Percentiles rank a stretch among this genome's conserved stretches.
These are phyloP conservation scores for Hypoxylon cercidicola DNA, from an alignment of 495 filamentous ascomycete genomes.

Conservation along the genomic window DNA sequence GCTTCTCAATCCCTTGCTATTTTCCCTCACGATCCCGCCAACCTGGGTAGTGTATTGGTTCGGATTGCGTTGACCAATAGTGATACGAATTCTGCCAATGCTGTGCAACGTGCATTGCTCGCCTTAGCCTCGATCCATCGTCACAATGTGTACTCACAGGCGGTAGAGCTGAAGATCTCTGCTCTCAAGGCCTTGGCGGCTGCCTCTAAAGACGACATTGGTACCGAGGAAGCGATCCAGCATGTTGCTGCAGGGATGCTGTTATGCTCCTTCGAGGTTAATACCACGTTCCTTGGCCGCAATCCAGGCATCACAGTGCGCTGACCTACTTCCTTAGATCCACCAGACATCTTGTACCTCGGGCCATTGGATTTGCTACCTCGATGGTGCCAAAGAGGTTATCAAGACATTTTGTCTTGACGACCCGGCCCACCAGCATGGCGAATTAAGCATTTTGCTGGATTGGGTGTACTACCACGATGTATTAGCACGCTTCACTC, in stretches of 20 bases:
- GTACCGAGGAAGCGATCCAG: slow-evolving; percentile 44
- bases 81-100: slow-evolving; percentile 33
- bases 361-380: slow-evolving; percentile 41
- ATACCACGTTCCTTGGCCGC: not conserved
- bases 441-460: slow-evolving; percentile 43
- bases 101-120: slow-evolving; percentile 43
- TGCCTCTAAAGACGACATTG: slow-evolving; percentile 17
- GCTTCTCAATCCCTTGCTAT: slow-evolving; percentile 42
- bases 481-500: slow-evolving; percentile 48
- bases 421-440: slow-evolving; percentile 20
- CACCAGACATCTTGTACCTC: slow-evolving; percentile 39
- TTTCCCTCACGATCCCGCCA: slow-evolving; percentile 36
- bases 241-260: slow-evolving; percentile 53
- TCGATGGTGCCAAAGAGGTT: slow-evolving; percentile 40
- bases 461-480: slow-evolving; percentile 54
- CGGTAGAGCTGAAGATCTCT: slow-evolving; percentile 46
- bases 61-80: slow-evolving; percentile 38
- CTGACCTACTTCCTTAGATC: slow-evolving; percentile 8
- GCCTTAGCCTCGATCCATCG: slow-evolving; percentile 48
- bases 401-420: slow-evolving; percentile 33
- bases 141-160: slow-evolving; percentile 42
- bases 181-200: slow-evolving; percentile 42
- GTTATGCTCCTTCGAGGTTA: slow-evolving; percentile 50
- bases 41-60: slow-evolving; percentile 40
- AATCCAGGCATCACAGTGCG: not conserved